Evolutionary conservation across 768 basidiomycete genomes (phyloP), one percentile per base, ranked within the genome.

Genomic region (Punctularia strigosozonata): DNA sequence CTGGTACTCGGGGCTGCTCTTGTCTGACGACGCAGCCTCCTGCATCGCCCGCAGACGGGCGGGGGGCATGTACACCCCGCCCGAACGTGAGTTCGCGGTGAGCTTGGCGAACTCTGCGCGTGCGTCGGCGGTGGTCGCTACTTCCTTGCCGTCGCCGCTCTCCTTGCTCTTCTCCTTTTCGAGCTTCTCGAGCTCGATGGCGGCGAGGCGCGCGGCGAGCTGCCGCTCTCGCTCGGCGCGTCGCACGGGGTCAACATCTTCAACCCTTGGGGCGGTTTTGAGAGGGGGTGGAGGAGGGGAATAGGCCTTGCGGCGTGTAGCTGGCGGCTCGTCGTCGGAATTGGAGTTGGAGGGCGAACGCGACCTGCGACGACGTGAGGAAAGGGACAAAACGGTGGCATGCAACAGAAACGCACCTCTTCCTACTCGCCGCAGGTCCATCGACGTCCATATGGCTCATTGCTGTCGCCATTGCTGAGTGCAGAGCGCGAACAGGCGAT

Each of bases 31-130:
- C 6, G 89, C 88, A 22, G 82, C 85, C 31, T 75, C 80, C 50
- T 92, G 90, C 59, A 99, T 70, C 0, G 90, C 91, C 33, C 91
- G 74, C 26, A 98, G 65, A 19, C 92, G 76, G 25, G 90, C 92
- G 12, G 95, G 95, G 1, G 95, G 95, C 57, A 99, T 80, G 57
- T 99, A 99, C 10, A 95, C 89, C 21, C 95, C 95, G 10, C 94
- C 95, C 15, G 85, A 85, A 21, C 82, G 77, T 14, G 86, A 34
- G 10, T 19, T 77, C 25, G 71, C 74, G 2, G 84, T 55, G 43
- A 94, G 68, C 60, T 94, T 94, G 4, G 85, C 77, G 53, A 94
- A 92, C 57, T 95, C 92, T 19, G 87, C 88, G 47, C 77, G 69
- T 14, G 80, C 75, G 48, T 88, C 83, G 37, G 73, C 75, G 31